These are phyloP conservation scores for Yamadazyma kanchanaburiensis DNA, from an alignment of 1,139 yeast genomes.

Conservation along the genomic window DNA sequence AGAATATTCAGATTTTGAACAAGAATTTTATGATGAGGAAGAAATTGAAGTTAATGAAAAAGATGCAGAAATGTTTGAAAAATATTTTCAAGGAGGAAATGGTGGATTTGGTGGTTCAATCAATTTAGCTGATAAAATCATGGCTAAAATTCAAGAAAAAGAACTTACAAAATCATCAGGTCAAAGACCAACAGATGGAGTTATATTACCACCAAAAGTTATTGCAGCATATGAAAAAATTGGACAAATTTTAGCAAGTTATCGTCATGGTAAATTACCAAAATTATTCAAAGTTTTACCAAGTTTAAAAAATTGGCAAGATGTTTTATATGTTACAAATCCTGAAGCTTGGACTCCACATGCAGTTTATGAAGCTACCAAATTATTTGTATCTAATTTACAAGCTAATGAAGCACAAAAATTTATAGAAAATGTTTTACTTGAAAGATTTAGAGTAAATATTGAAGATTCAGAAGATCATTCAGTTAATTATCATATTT, in stretches of 20 bases:
- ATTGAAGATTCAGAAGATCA: conserved; percentile 74
- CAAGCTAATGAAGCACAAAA: conserved; percentile 86
- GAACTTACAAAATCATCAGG: conserved; percentile 34
- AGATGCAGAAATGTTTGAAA: conserved; percentile 69
- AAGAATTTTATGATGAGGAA: conserved; percentile 37
- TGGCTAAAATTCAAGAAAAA: conserved; percentile 82
- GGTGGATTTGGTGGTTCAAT: conserved; percentile 39
- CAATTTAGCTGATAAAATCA: conserved; percentile 85
- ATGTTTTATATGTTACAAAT: conserved; percentile 84
- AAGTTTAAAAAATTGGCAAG: conserved; percentile 91
- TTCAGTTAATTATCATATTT: conserved; percentile 81
- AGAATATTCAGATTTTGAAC: conserved; percentile 50
- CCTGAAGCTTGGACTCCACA: conserved; percentile 97
- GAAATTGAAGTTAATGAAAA: conserved; percentile 66
- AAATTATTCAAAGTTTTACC: conserved; percentile 94
- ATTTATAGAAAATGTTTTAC: conserved; percentile 69
- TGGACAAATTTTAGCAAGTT: conserved; percentile 83
- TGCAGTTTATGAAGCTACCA: conserved; percentile 92
- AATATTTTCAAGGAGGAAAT: conserved; percentile 47
- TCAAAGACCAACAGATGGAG: conserved; percentile 46
- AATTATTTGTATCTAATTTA: conserved; percentile 85
- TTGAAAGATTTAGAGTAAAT: conserved; percentile 81
- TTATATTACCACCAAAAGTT: conserved; percentile 89
- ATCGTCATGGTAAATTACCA: conserved; percentile 94
- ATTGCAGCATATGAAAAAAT: conserved; percentile 91